phyloP scores from a whole-genome alignment of 768 basidiomycete species.

The Thelephora aurantiotincta region DNA sequence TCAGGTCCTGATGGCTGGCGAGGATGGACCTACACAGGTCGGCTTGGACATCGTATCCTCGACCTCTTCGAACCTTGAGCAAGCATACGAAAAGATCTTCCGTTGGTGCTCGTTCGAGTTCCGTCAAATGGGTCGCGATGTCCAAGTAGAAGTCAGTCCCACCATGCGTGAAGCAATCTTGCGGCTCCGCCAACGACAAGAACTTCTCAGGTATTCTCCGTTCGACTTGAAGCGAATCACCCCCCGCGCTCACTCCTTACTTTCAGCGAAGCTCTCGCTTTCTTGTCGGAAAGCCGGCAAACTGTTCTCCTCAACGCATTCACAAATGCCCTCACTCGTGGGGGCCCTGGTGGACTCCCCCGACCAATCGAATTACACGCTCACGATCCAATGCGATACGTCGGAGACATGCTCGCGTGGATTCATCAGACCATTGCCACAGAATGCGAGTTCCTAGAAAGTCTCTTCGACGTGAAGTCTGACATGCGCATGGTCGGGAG shows the following conservation, averaged over 20 bases:
- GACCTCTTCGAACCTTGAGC: slow-evolving; percentile 72
- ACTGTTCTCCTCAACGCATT: slow-evolving; percentile 69
- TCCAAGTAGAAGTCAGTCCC: slow-evolving; percentile 51
- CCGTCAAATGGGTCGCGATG: slow-evolving; percentile 59
- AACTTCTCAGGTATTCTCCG: slow-evolving; percentile 50
- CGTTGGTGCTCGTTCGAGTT: slow-evolving; percentile 83
- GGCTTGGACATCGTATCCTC: slow-evolving; percentile 85
- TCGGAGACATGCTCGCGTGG: slow-evolving; percentile 99
- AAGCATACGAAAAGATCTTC: slow-evolving; percentile 80
- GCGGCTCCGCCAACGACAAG: slow-evolving; percentile 64
- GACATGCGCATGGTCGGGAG: slow-evolving; percentile 67
- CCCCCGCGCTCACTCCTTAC: neutral
- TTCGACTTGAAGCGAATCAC: neutral
- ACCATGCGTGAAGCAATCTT: slow-evolving; percentile 59
- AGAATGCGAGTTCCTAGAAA: slow-evolving; percentile 87
- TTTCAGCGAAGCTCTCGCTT: slow-evolving; percentile 55
- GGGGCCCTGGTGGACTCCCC: slow-evolving; percentile 72
- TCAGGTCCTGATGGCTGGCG: slow-evolving; percentile 73
- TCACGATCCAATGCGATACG: slow-evolving; percentile 91
- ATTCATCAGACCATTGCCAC: slow-evolving; percentile 92
- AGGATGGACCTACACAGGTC: slow-evolving; percentile 62
- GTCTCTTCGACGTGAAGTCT: slow-evolving; percentile 58
- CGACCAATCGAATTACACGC: slow-evolving; percentile 96
- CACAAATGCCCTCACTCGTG: slow-evolving; percentile 76
- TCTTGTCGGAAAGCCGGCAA: slow-evolving; percentile 75